Evolutionary conservation across 768 basidiomycete genomes (phyloP).

Genomic region (Auricularia cornea): DNA sequence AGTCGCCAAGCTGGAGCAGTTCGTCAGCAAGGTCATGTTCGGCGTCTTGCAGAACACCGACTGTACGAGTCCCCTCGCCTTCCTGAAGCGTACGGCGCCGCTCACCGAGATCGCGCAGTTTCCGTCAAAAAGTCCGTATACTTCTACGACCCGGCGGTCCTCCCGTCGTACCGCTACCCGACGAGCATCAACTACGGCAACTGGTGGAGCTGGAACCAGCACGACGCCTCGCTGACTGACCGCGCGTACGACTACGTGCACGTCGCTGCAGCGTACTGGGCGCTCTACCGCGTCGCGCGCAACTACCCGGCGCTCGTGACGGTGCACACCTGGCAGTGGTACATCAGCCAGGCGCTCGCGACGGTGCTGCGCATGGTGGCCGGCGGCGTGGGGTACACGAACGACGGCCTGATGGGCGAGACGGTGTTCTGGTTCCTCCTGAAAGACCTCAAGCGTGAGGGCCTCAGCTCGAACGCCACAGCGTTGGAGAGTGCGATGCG

Average conservation of each 20-base stretch:
- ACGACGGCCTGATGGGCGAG: conserved; percentile 49
- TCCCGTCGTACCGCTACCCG: conserved; percentile 42
- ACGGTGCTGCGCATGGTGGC: conserved; percentile 41
- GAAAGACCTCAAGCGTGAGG: conserved; percentile 44
- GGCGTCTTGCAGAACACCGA: conserved; percentile 44
- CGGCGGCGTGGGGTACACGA: conserved; percentile 35
- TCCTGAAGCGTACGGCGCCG: too few species aligned
- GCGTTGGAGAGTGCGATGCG: conserved; percentile 40
- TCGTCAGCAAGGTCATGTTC: conserved; percentile 37
- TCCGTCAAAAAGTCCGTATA: too few species aligned
- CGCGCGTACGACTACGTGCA: conserved; percentile 43
- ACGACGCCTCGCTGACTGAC: conserved; percentile 13
- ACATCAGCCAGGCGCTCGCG: conserved; percentile 44
- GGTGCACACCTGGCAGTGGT: conserved; percentile 47
- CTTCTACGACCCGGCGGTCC: conserved; percentile 40
- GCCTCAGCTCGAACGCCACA: conserved; percentile 39
- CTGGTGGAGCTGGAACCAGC: conserved; percentile 36
- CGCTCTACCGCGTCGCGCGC: conserved; percentile 47
- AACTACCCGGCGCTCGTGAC: conserved; percentile 45
- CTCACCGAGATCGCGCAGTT: too few species aligned
- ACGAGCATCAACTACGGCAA: conserved; percentile 40
- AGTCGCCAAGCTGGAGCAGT: conserved; percentile 43
- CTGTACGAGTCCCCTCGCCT: conserved; percentile 18
- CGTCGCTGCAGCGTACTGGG: conserved; percentile 39
- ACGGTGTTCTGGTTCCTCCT: conserved; percentile 41